These are phyloP conservation scores for Begonia fuchsioides DNA, from an alignment of 306 rosid genomes.

Conservation along the genomic window DNA sequence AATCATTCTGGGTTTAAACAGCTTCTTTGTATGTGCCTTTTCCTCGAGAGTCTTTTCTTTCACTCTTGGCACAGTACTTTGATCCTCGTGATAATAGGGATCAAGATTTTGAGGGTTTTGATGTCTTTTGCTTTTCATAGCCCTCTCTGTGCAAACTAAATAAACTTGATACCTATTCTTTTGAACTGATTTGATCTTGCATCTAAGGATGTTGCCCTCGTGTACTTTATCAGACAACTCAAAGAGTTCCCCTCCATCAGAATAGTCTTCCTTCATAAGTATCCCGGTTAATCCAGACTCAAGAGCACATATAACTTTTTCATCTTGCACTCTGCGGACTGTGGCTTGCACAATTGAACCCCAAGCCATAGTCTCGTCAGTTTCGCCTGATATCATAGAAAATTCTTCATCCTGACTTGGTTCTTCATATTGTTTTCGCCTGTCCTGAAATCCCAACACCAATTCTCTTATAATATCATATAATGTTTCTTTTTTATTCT, in stretches of 20 bases:
- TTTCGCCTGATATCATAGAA: constrained; percentile 92
- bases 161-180: constrained; percentile 89
- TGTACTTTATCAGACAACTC: constrained; percentile 77
- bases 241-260: constrained; percentile 76
- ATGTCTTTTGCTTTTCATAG: constrained; percentile 67
- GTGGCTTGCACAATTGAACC: constrained; percentile 91
- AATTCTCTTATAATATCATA: constrained; percentile 73
- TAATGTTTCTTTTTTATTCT: constrained; percentile 62
- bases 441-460: constrained; percentile 87
- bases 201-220: constrained; percentile 79
- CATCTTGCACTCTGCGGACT: constrained; percentile 68
- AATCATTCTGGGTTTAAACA: constrained; percentile 93
- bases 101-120: constrained; percentile 42
- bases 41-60: constrained; percentile 79
- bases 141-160: constrained; percentile 78
- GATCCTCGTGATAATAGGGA: constrained; percentile 71
- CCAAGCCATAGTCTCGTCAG: constrained; percentile 82
- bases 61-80: constrained; percentile 55
- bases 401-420: constrained; percentile 94
- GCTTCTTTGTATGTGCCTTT: constrained; percentile 83
- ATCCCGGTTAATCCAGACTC: constrained; percentile 98
- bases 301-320: constrained; percentile 75
- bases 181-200: constrained; percentile 92
- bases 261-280: constrained; percentile 81
- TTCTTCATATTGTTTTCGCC: constrained; percentile 96